Evolutionary conservation across 345 rosid species (phyloP).

Genomic region (Hibiscus mutabilis): DNA sequence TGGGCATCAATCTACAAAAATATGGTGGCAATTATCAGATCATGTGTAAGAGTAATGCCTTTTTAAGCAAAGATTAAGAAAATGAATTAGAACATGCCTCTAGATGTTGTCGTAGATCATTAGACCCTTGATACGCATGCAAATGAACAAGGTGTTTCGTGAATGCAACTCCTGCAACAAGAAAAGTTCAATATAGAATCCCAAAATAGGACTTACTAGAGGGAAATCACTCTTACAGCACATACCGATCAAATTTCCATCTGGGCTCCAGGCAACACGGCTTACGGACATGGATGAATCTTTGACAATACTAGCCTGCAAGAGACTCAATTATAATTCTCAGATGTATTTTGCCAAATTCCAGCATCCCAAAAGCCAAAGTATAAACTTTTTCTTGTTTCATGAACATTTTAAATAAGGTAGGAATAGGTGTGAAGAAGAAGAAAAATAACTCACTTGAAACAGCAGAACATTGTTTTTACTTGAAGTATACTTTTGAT

Average conservation of each 20-base stretch:
- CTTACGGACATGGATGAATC: conserved; percentile 44
- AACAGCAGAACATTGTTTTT: not conserved
- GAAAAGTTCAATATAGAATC: conserved; percentile 14
- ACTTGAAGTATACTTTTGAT: not conserved
- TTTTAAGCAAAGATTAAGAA: not conserved
- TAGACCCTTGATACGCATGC: conserved; percentile 45
- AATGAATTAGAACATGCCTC: conserved; percentile 38
- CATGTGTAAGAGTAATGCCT: conserved; percentile 9
- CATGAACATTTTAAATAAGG: not conserved
- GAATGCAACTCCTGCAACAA: conserved; percentile 62
- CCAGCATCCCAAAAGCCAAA: not conserved
- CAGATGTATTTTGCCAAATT: not conserved
- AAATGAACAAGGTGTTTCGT: conserved; percentile 60
- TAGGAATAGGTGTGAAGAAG: not conserved
- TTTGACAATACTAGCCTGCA: conserved; percentile 41
- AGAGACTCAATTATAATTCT: conserved; percentile 4
- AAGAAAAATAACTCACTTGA: not conserved
- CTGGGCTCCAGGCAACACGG: conserved; percentile 61
- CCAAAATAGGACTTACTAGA: conserved; percentile 19
- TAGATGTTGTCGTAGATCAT: conserved; percentile 45
- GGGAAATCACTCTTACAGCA: not conserved
- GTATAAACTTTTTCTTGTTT: not conserved
- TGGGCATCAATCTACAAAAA: conserved; percentile 54
- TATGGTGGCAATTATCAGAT: conserved; percentile 13
- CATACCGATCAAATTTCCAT: conserved; percentile 61